Conservation (phyloP, 495 filamentous ascomycete species). For the Aspergillus indologenus region DNA sequence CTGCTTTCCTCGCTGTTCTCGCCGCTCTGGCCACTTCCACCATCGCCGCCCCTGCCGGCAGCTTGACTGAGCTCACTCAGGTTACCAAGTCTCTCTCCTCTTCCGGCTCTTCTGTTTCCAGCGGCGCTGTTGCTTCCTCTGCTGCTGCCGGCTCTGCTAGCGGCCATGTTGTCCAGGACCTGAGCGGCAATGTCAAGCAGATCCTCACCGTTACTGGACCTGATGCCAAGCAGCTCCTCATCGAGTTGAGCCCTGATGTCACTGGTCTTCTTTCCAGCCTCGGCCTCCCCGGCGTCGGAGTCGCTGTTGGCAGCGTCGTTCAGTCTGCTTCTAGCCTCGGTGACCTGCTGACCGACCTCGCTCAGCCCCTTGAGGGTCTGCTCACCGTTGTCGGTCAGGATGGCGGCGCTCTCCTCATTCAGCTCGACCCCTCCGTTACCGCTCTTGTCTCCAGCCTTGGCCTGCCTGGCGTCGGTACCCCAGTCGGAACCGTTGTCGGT, state of each 20-base stretch:
- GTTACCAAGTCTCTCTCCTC: constrained; percentile 21
- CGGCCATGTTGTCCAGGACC: constrained; percentile 32
- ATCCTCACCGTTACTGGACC: constrained; percentile 33
- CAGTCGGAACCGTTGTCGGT: constrained; percentile 31
- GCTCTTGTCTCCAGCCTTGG: constrained; percentile 36
- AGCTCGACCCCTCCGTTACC: constrained; percentile 33
- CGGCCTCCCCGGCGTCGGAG: constrained; percentile 30
- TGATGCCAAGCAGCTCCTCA: constrained; percentile 32
- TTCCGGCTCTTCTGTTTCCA: constrained; percentile 4
- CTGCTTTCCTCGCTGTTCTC: constrained; percentile 32
- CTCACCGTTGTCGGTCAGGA: constrained; percentile 32
- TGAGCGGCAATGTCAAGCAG: constrained; percentile 26
- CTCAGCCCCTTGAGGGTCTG: constrained; percentile 24
- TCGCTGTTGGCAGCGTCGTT: constrained; percentile 21
- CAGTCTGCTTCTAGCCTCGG: constrained; percentile 7
- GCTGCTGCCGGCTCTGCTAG: constrained; percentile 14
- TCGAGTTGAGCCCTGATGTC: constrained; percentile 36
- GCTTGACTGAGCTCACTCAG: constrained; percentile 24
- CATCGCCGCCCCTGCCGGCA: constrained; percentile 32
- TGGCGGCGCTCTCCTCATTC: constrained; percentile 29
- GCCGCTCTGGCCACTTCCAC: constrained; percentile 32
- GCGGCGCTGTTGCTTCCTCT: constrained; percentile 12
- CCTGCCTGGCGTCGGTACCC: constrained; percentile 27
- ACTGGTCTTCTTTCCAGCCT: constrained; percentile 33
- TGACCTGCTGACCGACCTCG: constrained; percentile 30